These are phyloP conservation scores for Linum tenue DNA, from an alignment of 345 rosid species.

Conservation along the genomic window DNA sequence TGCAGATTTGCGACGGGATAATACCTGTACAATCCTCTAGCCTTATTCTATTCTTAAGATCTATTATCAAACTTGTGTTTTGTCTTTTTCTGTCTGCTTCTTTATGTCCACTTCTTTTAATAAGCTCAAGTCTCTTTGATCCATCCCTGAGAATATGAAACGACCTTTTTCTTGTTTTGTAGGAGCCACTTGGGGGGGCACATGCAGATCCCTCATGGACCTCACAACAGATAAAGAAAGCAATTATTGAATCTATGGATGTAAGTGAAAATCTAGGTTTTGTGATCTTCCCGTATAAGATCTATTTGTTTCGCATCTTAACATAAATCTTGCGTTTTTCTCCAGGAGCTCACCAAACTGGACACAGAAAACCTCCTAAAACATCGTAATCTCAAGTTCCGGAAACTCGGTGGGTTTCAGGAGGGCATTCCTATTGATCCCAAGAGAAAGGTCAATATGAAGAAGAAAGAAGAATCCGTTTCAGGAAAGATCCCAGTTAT, in stretches of 20 bases:
- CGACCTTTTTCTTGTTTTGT: neutral
- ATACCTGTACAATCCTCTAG: conserved; percentile 18
- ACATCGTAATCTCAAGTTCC: conserved; percentile 69
- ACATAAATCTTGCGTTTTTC: conserved; percentile 8
- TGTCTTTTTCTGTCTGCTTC: neutral
- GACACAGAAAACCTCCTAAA: conserved; percentile 50
- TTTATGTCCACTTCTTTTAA: neutral
- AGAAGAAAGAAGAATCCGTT: conserved; percentile 41
- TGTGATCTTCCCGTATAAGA: conserved; percentile 12
- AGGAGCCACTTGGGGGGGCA: conserved; percentile 21
- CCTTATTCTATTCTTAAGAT: neutral
- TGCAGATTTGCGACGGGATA: conserved; percentile 23
- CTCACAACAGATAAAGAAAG: conserved; percentile 18
- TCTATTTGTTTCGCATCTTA: conserved; percentile 5
- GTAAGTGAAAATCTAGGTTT: conserved; percentile 35
- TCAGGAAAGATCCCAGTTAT: conserved; percentile 30
- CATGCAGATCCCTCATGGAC: conserved; percentile 18
- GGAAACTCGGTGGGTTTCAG: conserved; percentile 70
- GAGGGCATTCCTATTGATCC: conserved; percentile 63
- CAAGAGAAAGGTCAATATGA: conserved; percentile 56
- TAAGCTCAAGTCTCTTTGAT: neutral
- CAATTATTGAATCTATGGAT: conserved; percentile 42
- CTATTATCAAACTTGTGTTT: neutral
- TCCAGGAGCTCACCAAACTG: conserved; percentile 71
- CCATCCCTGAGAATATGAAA: neutral